phyloP scores from a whole-genome alignment of 2,329 filamentous ascomycete species.

The Fusarium heterosporum region DNA sequence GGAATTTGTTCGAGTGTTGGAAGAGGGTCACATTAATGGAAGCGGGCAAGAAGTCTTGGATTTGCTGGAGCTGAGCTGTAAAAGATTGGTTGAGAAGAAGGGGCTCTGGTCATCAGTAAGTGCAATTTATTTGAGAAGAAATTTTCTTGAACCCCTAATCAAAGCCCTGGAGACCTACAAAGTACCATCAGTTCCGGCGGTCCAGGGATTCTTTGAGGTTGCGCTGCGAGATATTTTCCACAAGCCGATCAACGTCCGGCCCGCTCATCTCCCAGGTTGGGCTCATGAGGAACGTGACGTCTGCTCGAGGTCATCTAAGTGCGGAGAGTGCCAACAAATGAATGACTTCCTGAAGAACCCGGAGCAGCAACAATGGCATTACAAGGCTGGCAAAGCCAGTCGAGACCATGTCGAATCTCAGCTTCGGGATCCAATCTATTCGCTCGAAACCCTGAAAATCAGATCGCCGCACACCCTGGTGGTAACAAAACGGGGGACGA shows the following conservation, averaged over 20 bases:
- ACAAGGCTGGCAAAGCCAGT: neutral
- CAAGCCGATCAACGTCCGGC: neutral
- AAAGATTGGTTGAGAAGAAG: neutral
- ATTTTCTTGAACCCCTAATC: neutral
- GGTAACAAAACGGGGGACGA: constrained; percentile 9
- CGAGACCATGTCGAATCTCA: neutral
- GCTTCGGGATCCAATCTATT: constrained; percentile 4
- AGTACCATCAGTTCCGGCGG: neutral
- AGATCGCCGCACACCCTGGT: neutral
- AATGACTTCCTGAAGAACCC: constrained; percentile 13
- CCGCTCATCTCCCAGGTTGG: constrained; percentile 1
- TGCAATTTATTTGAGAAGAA: neutral
- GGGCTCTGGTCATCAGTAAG: neutral
- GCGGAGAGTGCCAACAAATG: constrained; percentile 1
- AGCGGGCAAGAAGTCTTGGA: neutral
- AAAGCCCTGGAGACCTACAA: neutral
- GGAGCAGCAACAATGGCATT: neutral
- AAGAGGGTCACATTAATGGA: neutral
- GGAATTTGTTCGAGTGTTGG: neutral
- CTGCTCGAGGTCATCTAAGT: neutral
- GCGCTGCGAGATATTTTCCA: neutral
- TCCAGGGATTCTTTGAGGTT: constrained; percentile 4
- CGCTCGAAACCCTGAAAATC: neutral
- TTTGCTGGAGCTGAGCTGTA: constrained; percentile 16
- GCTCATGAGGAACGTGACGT: constrained; percentile 1